Conservation (phyloP, 495 filamentous ascomycete genomes). For the Hyaloscypha finlandica region DNA sequence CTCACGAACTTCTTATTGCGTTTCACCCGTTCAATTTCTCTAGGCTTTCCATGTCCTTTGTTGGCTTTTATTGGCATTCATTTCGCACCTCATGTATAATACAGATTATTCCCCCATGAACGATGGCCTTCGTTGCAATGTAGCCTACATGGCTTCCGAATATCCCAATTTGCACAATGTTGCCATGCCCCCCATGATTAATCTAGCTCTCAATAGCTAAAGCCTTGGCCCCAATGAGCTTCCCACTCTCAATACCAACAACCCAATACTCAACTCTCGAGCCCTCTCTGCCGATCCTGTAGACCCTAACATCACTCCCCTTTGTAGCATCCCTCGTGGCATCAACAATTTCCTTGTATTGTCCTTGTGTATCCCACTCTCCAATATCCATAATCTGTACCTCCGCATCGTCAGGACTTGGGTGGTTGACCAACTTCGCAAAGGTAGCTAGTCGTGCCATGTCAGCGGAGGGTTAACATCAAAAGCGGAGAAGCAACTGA, state of each 20-base stretch:
- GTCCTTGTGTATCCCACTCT: slow-evolving; percentile 62
- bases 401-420: slow-evolving; percentile 42
- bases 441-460: slow-evolving; percentile 50
- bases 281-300: slow-evolving; percentile 59
- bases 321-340: slow-evolving; percentile 53
- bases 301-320: slow-evolving; percentile 71
- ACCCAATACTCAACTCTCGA: slow-evolving; percentile 78
- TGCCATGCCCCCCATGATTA: too few species aligned
- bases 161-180: too few species aligned
- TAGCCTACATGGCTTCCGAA: too few species aligned
- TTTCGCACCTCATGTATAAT: too few species aligned
- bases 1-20: too few species aligned
- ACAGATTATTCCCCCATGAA: too few species aligned
- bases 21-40: too few species aligned
- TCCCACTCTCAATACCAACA: slow-evolving; percentile 55
- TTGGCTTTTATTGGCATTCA: too few species aligned
- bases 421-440: slow-evolving; percentile 56
- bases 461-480: slow-evolving; percentile 10
- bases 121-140: too few species aligned
- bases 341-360: slow-evolving; percentile 59
- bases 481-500: slow-evolving; percentile 40
- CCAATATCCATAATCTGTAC: slow-evolving; percentile 54
- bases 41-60: too few species aligned
- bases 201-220: slow-evolving; percentile 69
- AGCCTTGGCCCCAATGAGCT: slow-evolving; percentile 74